These are phyloP conservation scores for Chlorella sp. DNA, from an alignment of 139 green algal genomes.

Conservation along the genomic window DNA sequence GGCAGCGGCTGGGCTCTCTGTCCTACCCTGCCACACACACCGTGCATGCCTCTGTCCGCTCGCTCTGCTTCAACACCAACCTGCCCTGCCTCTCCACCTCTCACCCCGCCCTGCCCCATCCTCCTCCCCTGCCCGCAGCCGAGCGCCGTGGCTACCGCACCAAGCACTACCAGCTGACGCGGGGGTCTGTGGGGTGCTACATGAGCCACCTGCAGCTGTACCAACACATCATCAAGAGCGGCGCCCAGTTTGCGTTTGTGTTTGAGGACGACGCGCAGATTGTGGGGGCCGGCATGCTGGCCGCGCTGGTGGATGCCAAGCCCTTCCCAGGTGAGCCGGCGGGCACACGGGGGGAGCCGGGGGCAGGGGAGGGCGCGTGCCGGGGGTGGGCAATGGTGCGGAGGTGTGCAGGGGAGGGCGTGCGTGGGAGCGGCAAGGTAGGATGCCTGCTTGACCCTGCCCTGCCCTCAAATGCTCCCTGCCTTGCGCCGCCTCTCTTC, in stretches of 20 bases:
- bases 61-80: too few relatives aligned
- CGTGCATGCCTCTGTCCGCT: too few relatives aligned
- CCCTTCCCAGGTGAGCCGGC: conserved; percentile 11
- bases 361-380: neutral
- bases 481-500: neutral
- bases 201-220: conserved; percentile 34
- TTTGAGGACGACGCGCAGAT: conserved; percentile 34
- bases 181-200: conserved; percentile 31
- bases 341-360: neutral
- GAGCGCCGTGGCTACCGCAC: conserved; percentile 22
- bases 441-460: neutral
- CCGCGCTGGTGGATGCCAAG: conserved; percentile 15
- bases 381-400: neutral
- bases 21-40: neutral
- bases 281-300: neutral
- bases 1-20: too few relatives aligned
- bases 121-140: neutral
- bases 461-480: neutral
- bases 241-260: conserved; percentile 20
- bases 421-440: neutral
- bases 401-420: neutral
- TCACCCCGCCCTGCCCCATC: neutral
- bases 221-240: conserved; percentile 6
- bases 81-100: neutral
- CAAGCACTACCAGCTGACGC: conserved; percentile 40